These are phyloP conservation scores for Lenwebbia sp. DNA, from an alignment of 345 rosid species.

Conservation along the genomic window DNA sequence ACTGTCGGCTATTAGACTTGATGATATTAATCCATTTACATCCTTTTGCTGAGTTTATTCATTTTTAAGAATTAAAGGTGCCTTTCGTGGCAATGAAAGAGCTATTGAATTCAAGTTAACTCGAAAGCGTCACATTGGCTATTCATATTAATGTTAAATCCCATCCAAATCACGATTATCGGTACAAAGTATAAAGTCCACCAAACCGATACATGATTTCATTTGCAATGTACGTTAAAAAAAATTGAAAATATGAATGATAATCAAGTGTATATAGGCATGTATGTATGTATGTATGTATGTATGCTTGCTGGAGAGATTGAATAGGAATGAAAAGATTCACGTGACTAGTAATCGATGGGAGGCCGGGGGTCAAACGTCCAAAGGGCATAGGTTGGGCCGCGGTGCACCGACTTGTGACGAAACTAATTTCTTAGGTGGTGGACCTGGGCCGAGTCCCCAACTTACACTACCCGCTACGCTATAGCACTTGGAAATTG, in stretches of 20 bases:
- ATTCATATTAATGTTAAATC: background rate
- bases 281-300: background rate
- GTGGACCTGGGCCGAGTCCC: background rate
- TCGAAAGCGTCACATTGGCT: background rate
- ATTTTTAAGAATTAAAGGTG: background rate
- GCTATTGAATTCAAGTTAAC: background rate
- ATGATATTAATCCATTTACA: background rate
- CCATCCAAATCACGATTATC: background rate
- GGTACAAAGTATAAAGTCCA: background rate
- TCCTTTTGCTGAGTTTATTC: background rate
- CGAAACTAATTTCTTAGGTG: background rate
- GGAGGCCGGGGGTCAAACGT: background rate
- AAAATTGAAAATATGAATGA: background rate
- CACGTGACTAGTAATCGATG: background rate
- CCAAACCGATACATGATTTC: accelerated
- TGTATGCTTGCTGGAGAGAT: background rate
- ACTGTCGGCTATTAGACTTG: background rate
- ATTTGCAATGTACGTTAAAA: background rate
- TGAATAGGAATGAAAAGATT: background rate
- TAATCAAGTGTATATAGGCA: background rate
- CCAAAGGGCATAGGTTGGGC: background rate
- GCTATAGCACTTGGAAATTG: background rate
- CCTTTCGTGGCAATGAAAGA: accelerated
- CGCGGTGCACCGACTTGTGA: background rate
- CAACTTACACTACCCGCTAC: background rate